Percentiles rank a stretch among this genome's conserved stretches.
Conservation (phyloP, 352 stramenopile genomes). For the Nothophytophthora sp. region DNA sequence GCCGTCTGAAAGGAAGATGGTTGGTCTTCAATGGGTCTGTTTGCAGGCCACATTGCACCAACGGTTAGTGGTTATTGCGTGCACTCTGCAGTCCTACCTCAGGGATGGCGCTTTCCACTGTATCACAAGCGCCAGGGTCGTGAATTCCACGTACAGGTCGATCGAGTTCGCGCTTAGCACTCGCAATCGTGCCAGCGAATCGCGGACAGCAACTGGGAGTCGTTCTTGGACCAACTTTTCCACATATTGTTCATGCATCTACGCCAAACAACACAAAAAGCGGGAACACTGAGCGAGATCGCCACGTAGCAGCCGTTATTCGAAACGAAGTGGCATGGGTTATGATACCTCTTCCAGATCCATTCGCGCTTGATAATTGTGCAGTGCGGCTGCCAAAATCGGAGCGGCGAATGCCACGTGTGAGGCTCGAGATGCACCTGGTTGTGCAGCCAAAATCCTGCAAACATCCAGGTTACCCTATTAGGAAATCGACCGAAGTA, state of each 20-base stretch:
- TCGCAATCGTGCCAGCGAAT: constrained; percentile 6
- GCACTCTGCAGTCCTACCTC: too few relatives aligned
- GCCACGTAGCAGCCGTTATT: too few relatives aligned
- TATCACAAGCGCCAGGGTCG: too few relatives aligned
- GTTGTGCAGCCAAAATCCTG: constrained; percentile 14
- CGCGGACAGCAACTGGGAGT: constrained; percentile 6
- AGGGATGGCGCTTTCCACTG: too few relatives aligned
- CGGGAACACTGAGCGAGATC: neutral
- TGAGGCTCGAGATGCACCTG: constrained; percentile 3
- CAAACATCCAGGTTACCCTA: neutral
- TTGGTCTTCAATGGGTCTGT: constrained; percentile 7
- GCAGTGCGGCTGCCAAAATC: constrained; percentile 12
- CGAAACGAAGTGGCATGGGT: neutral
- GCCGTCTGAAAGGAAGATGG: constrained; percentile 7
- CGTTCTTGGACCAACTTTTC: constrained; percentile 17
- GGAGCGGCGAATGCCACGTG: neutral
- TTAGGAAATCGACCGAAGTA: neutral
- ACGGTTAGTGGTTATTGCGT: too few relatives aligned
- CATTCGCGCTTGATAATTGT: constrained; percentile 16
- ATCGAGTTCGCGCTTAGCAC: neutral
- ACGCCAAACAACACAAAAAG: constrained; percentile 2
- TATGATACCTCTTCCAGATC: constrained; percentile 13
- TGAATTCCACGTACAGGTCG: constrained; percentile 16
- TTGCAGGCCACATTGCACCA: too few relatives aligned
- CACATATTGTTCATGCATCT: constrained; percentile 11